Conservation (phyloP, 441 rosid genomes). For the Aleurites moluccanus region DNA sequence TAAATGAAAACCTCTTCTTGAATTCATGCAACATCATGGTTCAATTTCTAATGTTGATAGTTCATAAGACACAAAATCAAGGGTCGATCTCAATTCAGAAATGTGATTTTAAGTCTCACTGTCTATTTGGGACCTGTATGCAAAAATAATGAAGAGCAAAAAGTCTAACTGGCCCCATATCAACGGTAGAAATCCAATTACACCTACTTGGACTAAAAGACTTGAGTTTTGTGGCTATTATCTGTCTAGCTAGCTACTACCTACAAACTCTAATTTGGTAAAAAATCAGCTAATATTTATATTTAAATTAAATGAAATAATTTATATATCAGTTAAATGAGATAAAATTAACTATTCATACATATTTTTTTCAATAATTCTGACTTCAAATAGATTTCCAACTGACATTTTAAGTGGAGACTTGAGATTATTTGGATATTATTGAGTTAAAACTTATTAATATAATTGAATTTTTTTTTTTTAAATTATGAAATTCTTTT, state of each 20-base stretch:
- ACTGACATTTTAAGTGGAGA: too few species aligned
- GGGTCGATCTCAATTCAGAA: constrained; percentile 12
- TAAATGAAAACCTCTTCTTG: not conserved
- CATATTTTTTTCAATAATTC: too few species aligned
- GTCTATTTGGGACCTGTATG: constrained; percentile 9
- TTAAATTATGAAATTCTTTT: not conserved
- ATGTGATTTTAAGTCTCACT: constrained; percentile 6
- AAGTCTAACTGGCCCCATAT: constrained; percentile 22
- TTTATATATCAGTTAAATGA: too few species aligned
- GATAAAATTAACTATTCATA: too few species aligned
- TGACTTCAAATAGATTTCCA: too few species aligned
- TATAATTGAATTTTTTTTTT: too few species aligned
- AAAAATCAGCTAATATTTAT: too few species aligned
- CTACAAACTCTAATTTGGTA: not conserved
- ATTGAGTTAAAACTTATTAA: too few species aligned
- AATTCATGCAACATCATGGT: constrained; percentile 20
- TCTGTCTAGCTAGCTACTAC: not conserved
- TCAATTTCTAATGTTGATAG: constrained; percentile 26
- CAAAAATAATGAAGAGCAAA: constrained; percentile 18
- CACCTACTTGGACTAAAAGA: not conserved
- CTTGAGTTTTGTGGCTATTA: not conserved
- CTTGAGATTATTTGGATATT: too few species aligned
- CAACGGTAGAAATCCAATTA: not conserved
- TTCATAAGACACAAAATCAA: constrained; percentile 17
- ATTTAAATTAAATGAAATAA: too few species aligned